Evolutionary conservation across 805 yeast genomes (phyloP), one percentile per base, ranked within the genome.

Genomic region (Metschnikowia peoriensis): DNA sequence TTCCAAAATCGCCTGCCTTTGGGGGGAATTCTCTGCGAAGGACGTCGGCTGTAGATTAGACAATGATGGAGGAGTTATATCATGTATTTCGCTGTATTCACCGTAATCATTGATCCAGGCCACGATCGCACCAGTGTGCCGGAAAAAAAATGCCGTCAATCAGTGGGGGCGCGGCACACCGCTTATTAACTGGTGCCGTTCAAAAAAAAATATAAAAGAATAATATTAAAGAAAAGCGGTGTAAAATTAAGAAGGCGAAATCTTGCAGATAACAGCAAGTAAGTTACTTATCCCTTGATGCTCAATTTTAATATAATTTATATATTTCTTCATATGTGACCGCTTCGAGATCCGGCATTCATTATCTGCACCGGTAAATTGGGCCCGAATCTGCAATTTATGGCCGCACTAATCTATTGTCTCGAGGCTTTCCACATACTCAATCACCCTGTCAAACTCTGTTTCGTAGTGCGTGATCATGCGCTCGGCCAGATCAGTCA

Each of bases 361-460:
- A 22, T 22, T 22, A 22, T 22, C 22, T 22, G 22, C 4, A 2
- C 14, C 35, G 14, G 6, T 9, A 32, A 32, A 12, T 12, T 10
- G 10, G 35, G 6, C 35, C 14, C 12, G 12, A 32, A 32, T 32
- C 35, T 9, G 14, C 35, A 9, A 32, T 4, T 32, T 2, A 42
- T 10, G n/a, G 28, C 28, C 46, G 16, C 41, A 9, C 38, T 52
- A 59, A 42, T 59, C 62, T n/a, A 50, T 43, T 6, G 62, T 59
- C 8, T 51, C 53, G 44, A 81, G 44, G 1, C 52, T 57, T 52
- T 69, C 72, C 14, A 83, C 60, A 10, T 63, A 57, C 16, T 67
- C 61, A 16, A 86, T 60, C 4, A 90, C 89, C 32, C 72, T 64
- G 28, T 74, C 71, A 41, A 81, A 77, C 52, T 84, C 84, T 0